Conservation (phyloP, 352 stramenopile species). For the Blastocystis sp. region DNA sequence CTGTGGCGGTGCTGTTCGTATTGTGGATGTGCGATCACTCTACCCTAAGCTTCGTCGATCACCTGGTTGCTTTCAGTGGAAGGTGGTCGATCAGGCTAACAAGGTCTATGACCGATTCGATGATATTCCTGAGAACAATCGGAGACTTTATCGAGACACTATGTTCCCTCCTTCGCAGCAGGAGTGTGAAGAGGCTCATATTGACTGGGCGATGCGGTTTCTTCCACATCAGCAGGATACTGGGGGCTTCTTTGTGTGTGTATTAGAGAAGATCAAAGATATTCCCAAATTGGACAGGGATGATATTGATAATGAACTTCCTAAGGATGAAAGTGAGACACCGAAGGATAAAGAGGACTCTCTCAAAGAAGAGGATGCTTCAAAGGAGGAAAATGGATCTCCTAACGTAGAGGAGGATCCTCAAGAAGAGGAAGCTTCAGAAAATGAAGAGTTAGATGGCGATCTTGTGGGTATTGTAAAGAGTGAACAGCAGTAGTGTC, state of each 20-base stretch:
- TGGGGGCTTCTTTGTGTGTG: slow-evolving; percentile 95
- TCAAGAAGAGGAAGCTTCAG: slow-evolving; percentile 63
- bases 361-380: not conserved
- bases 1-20: slow-evolving; percentile 78
- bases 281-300: not conserved
- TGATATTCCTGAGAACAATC: slow-evolving; percentile 65
- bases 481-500: slow-evolving; percentile 48
- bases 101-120: slow-evolving; percentile 64
- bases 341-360: not conserved
- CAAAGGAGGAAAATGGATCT: not conserved
- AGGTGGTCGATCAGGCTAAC: slow-evolving; percentile 80
- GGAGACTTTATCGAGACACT: slow-evolving; percentile 71
- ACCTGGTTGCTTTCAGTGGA: slow-evolving; percentile 82
- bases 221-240: slow-evolving; percentile 95
- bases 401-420: slow-evolving; percentile 36
- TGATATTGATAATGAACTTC: not conserved
- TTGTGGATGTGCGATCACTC: slow-evolving; percentile 76
- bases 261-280: slow-evolving; percentile 81
- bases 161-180: slow-evolving; percentile 82
- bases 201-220: slow-evolving; percentile 89
- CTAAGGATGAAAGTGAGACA: not conserved
- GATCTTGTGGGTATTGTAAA: slow-evolving; percentile 54
- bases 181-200: slow-evolving; percentile 72
- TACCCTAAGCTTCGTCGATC: slow-evolving; percentile 77
- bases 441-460: slow-evolving; percentile 60